These are phyloP conservation scores for Diaporthe capsici DNA, from an alignment of 2,329 filamentous ascomycete species.

Conservation along the genomic window DNA sequence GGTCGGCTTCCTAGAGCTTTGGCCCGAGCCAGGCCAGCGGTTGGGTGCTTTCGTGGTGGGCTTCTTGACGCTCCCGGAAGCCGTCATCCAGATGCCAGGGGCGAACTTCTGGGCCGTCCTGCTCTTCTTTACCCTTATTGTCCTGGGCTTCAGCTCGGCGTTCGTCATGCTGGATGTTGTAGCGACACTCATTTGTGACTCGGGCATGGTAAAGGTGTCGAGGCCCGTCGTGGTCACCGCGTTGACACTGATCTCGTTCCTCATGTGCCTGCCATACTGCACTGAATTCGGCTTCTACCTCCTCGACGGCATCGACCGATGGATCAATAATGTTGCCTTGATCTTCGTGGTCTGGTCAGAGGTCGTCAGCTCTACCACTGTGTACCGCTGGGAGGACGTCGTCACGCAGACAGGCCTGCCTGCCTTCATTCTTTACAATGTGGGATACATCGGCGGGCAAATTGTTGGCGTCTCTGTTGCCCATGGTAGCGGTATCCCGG, in stretches of 20 bases:
- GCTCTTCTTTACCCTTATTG: constrained; percentile 70
- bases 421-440: constrained; percentile 61
- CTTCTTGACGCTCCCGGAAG: constrained; percentile 70
- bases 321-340: constrained; percentile 68
- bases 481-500: constrained; percentile 5
- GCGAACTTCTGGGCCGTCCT: constrained; percentile 71
- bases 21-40: constrained; percentile 53
- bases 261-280: constrained; percentile 69
- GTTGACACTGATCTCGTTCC: constrained; percentile 64
- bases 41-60: constrained; percentile 70
- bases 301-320: constrained; percentile 67
- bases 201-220: constrained; percentile 59
- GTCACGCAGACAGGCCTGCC: constrained; percentile 59
- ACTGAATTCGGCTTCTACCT: constrained; percentile 71
- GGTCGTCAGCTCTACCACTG: constrained; percentile 65
- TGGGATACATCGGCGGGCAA: constrained; percentile 67
- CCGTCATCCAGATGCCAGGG: constrained; percentile 69
- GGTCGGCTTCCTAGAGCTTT: constrained; percentile 61
- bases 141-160: constrained; percentile 70
- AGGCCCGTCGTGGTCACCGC: constrained; percentile 64
- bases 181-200: constrained; percentile 67
- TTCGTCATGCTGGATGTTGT: constrained; percentile 72
- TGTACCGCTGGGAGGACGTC: constrained; percentile 66
- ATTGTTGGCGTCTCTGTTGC: constrained; percentile 59
- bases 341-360: constrained; percentile 69